Evolutionary conservation across 2,329 filamentous ascomycete species (phyloP).

Genomic region (Talaromyces sp.): DNA sequence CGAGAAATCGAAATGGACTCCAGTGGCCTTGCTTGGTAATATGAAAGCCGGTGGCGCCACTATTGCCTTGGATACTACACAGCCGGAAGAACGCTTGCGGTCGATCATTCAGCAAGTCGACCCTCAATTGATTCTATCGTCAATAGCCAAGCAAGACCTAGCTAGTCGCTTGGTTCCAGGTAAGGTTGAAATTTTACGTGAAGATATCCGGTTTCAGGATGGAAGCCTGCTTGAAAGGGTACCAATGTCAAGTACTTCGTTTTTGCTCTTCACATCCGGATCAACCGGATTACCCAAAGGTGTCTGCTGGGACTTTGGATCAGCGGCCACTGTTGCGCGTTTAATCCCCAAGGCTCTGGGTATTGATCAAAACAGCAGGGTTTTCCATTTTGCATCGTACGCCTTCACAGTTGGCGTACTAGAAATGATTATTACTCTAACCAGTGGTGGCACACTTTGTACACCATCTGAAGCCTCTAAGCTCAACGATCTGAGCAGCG

Average conservation of each 20-base stretch:
- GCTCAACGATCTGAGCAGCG: slow-evolving; percentile 22
- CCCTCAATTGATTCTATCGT: slow-evolving; percentile 3
- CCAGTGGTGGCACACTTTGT: slow-evolving; percentile 3
- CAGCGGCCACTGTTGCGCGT: not conserved
- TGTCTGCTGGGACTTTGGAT: not conserved
- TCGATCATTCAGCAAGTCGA: slow-evolving; percentile 4
- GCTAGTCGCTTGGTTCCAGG: not conserved
- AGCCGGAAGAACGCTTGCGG: not conserved
- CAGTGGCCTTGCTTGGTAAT: slow-evolving; percentile 13
- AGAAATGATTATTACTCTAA: slow-evolving; percentile 32
- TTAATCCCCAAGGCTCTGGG: not conserved
- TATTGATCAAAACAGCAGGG: slow-evolving; percentile 13
- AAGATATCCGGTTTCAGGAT: not conserved
- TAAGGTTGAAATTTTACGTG: not conserved
- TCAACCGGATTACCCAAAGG: slow-evolving; percentile 13
- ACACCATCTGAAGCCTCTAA: slow-evolving; percentile 25
- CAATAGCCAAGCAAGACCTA: not conserved
- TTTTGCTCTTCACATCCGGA: slow-evolving; percentile 16
- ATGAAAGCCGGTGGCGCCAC: slow-evolving; percentile 17
- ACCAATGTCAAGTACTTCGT: not conserved
- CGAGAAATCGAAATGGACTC: slow-evolving; percentile 14
- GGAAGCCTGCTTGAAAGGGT: not conserved
- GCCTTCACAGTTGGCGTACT: slow-evolving; percentile 17
- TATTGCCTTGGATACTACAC: slow-evolving; percentile 7
- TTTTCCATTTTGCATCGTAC: slow-evolving; percentile 35